A percentile compares a stretch with the other conserved stretches of the same genome.
Conservation (phyloP, 2,329 filamentous ascomycete species). For the Tolypocladium endophyticum region DNA sequence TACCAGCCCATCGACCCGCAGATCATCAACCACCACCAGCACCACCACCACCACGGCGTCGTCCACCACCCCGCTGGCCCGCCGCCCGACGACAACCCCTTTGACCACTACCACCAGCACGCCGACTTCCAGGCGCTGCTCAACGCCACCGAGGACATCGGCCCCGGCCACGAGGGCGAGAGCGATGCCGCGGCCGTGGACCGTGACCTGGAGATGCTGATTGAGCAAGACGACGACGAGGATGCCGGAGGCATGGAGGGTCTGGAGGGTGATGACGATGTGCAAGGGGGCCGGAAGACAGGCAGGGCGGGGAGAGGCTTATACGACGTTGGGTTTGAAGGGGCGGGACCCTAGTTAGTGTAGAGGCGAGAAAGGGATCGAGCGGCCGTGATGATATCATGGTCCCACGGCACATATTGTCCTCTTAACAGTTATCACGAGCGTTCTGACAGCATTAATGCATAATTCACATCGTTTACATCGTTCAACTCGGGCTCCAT, state of each 20-base stretch:
- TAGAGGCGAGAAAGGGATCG: neutral
- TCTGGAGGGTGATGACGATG: constrained; percentile 7
- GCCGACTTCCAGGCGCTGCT: constrained; percentile 44
- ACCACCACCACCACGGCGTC: constrained; percentile 14
- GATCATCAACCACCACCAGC: constrained; percentile 37
- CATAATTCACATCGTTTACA: neutral
- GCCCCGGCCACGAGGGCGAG: constrained; percentile 12
- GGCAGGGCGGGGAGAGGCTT: constrained; percentile 13
- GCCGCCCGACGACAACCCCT: constrained; percentile 19
- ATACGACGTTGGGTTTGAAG: constrained; percentile 19
- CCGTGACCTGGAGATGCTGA: constrained; percentile 41
- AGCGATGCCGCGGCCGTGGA: constrained; percentile 32
- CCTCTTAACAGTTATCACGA: neutral
- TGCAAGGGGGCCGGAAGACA: constrained; percentile 5
- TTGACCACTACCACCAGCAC: constrained; percentile 30
- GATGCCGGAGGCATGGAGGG: constrained; percentile 18
- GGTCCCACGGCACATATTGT: neutral
- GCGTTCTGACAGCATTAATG: neutral
- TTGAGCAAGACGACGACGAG: constrained; percentile 33
- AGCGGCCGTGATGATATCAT: neutral
- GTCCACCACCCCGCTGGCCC: constrained; percentile 6
- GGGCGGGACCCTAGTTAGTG: constrained; percentile 5
- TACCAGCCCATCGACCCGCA: constrained; percentile 51
- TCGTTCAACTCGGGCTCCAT: neutral
- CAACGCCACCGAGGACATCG: constrained; percentile 32